phyloP scores from a whole-genome alignment of 1,284 basidiomycete genomes.

The Golubevia sp. region DNA sequence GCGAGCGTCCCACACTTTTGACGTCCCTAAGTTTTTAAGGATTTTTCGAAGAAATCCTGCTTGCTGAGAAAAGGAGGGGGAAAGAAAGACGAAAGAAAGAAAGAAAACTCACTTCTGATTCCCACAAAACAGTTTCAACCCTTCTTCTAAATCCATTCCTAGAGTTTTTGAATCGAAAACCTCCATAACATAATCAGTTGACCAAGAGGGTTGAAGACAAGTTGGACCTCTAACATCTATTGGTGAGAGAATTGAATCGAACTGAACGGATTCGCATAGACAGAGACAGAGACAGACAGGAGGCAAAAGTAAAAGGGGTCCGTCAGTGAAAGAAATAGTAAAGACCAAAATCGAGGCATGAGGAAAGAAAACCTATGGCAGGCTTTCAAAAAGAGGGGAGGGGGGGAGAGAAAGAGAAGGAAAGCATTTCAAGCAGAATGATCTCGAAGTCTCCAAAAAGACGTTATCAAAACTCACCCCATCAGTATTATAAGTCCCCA shows the following conservation, averaged over 20 bases:
- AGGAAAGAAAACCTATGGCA: no score
- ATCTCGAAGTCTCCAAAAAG: not conserved
- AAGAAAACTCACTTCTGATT: not conserved
- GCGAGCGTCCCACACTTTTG: conserved; percentile 11
- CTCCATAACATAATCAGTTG: conserved; percentile 55
- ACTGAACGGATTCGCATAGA: no score
- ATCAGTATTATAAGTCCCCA: conserved; percentile 49
- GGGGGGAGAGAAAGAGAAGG: not conserved
- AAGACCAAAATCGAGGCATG: no score
- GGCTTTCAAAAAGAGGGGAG: no score
- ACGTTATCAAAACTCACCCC: conserved; percentile 7
- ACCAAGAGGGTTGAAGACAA: conserved; percentile 38
- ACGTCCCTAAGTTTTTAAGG: not conserved
- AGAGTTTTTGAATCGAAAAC: conserved; percentile 12
- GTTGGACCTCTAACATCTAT: conserved; percentile 30
- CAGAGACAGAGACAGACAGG: no score
- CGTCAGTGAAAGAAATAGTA: no score
- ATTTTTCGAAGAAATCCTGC: not conserved
- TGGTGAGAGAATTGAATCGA: conserved; percentile 27
- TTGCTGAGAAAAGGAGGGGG: not conserved
- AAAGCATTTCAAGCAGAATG: not conserved
- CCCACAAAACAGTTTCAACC: conserved; percentile 5
- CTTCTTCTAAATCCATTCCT: conserved; percentile 15
- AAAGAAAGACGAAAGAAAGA: not conserved
- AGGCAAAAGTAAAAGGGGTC: not conserved